Conservation (phyloP, 345 rosid genomes). For the Brassica juncea region DNA sequence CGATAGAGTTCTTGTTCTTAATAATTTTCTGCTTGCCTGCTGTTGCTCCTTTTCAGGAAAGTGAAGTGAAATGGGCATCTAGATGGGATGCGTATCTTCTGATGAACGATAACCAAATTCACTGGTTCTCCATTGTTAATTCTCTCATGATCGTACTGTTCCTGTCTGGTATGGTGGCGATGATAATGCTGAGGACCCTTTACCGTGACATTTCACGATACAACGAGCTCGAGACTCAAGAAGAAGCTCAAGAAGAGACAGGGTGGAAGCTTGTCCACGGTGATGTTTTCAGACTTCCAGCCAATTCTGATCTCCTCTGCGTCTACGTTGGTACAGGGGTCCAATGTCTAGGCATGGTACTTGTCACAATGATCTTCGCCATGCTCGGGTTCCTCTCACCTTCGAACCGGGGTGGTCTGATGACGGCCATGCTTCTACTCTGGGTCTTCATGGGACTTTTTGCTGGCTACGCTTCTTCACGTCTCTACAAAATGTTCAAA, state of each 20-base stretch:
- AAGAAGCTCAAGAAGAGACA: constrained; percentile 91
- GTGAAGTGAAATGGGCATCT: constrained; percentile 90
- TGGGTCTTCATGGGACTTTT: constrained; percentile 90
- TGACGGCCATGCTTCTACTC: constrained; percentile 83
- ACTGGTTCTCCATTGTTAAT: constrained; percentile 83
- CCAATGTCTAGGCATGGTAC: constrained; percentile 74
- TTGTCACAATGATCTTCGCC: constrained; percentile 77
- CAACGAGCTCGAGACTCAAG: constrained; percentile 84
- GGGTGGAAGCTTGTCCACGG: constrained; percentile 93
- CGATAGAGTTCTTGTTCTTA: background rate
- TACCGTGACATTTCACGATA: constrained; percentile 84
- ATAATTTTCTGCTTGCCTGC: constrained; percentile 9
- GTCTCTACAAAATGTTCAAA: constrained; percentile 73
- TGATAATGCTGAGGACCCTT: constrained; percentile 83
- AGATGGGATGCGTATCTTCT: constrained; percentile 89
- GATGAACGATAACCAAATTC: constrained; percentile 82
- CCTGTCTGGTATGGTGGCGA: constrained; percentile 88
- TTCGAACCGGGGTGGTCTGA: constrained; percentile 82
- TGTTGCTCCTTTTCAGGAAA: constrained; percentile 53
- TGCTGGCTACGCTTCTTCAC: constrained; percentile 73
- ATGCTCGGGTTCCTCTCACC: constrained; percentile 85
- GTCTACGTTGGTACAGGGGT: constrained; percentile 81
- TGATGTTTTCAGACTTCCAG: constrained; percentile 76
- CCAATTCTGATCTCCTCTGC: constrained; percentile 68
- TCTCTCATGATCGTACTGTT: constrained; percentile 85